phyloP scores from a whole-genome alignment of 305 asterid species.

The Fraxinus floribunda region DNA sequence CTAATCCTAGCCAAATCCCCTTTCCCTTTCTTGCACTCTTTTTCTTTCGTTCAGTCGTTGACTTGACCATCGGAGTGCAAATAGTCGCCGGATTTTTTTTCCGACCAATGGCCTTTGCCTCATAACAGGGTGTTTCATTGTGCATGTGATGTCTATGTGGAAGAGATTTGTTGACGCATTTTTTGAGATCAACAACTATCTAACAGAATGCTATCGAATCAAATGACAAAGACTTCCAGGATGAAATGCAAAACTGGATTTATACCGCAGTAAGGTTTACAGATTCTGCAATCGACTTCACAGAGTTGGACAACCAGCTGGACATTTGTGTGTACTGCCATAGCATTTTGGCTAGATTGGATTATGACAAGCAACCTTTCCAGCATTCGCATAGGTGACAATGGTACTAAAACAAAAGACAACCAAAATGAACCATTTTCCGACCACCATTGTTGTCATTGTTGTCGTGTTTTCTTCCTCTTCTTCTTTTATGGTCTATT shows the following conservation, averaged over 20 bases:
- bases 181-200: too few species aligned
- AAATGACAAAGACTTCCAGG: neutral
- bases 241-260: neutral
- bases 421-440: neutral
- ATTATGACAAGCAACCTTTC: neutral
- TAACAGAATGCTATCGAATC: neutral
- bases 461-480: neutral
- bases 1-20: too few species aligned
- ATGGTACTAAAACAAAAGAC: slow-evolving; percentile 21
- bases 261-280: neutral
- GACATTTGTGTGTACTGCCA: neutral
- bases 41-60: too few species aligned
- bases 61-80: too few species aligned
- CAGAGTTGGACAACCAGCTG: neutral
- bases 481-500: neutral
- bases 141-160: too few species aligned
- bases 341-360: neutral
- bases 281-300: neutral
- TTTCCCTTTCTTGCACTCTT: too few species aligned
- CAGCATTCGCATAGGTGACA: neutral
- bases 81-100: too few species aligned
- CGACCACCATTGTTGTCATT: neutral
- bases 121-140: too few species aligned
- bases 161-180: too few species aligned
- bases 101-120: too few species aligned